A percentile compares a stretch with the other conserved stretches of the same genome.
phyloP scores from a whole-genome alignment of 306 rosid species.

The Albizia julibrissin region DNA sequence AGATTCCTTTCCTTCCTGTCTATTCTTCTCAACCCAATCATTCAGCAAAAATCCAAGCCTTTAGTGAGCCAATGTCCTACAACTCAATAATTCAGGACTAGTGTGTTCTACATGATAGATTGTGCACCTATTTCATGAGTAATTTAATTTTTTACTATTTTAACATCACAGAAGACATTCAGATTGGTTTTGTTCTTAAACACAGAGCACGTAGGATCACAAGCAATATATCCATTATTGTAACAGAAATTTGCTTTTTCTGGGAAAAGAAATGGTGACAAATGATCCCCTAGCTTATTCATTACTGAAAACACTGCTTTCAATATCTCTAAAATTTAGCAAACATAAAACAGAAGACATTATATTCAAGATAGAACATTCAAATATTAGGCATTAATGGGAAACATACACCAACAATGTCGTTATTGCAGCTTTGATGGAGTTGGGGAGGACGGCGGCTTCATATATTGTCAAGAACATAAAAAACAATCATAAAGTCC shows the following conservation, averaged over 20 bases:
- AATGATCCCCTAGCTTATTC: background rate
- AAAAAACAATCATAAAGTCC: background rate
- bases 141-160: background rate
- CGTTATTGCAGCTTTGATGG: constrained; percentile 68
- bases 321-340: background rate
- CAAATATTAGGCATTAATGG: constrained; percentile 19
- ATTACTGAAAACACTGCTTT: background rate
- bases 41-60: background rate
- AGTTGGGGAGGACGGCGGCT: constrained; percentile 83
- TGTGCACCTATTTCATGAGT: background rate
- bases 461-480: constrained; percentile 62
- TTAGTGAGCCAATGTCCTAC: background rate
- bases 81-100: background rate
- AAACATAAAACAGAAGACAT: constrained; percentile 18
- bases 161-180: background rate
- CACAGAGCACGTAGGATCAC: background rate
- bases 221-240: background rate
- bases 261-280: background rate
- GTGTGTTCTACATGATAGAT: background rate
- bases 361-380: background rate
- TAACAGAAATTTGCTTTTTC: background rate
- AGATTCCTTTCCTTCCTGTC: background rate
- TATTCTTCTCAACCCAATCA: background rate
- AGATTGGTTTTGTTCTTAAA: background rate
- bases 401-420: background rate